Evolutionary conservation across 495 filamentous ascomycete species (phyloP), one percentile per base, ranked within the genome.

Genomic region (Lindgomyces ingoldianus): DNA sequence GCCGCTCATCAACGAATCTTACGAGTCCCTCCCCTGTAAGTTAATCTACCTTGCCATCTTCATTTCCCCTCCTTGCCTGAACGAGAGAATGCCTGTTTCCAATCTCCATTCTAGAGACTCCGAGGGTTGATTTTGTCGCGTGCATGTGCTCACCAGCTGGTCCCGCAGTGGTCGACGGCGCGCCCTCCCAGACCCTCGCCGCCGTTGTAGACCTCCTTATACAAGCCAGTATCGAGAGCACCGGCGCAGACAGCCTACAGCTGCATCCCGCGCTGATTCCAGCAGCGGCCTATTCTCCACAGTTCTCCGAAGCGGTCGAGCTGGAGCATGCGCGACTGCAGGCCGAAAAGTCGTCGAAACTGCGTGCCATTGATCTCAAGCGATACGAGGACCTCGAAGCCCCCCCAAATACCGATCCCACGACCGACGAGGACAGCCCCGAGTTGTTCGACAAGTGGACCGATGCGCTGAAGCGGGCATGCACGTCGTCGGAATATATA

Each of bases 1-100:
- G 87, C 81, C 89, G 58, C 80, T 90, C 55, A 87, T 89, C 60
- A 84, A 82, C 51, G 84, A 84, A 65, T 81, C 83, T 44, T 89
- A 93, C 77, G 91, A 95, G 72, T 95, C 90, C 14, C 85, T 96
- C 16, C 91, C 90, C 21, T 96, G 90, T 92, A 85, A n/a, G n/a
- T n/a, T n/a, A n/a, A n/a, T n/a, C n/a, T n/a, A n/a, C n/a, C n/a
- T n/a, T n/a, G n/a, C n/a, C 29, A 75, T 65, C 14, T 48, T 57
- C 57, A 52, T 61, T 30, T 60, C 30, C 18, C n/a, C 21, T 49
- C 36, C 30, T 62, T 52, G 44, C 47, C 27, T 58, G 26, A 30
- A n/a, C 16, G 36, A 22, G 26, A 1, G 22, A 29, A 44, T 50
- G 45, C 45, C 55, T 47, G 53, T 50, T 52, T 54, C 67, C 60